Evolutionary conservation across 1,284 basidiomycete genomes (phyloP).

Genomic region (Amylostereum areolatum): DNA sequence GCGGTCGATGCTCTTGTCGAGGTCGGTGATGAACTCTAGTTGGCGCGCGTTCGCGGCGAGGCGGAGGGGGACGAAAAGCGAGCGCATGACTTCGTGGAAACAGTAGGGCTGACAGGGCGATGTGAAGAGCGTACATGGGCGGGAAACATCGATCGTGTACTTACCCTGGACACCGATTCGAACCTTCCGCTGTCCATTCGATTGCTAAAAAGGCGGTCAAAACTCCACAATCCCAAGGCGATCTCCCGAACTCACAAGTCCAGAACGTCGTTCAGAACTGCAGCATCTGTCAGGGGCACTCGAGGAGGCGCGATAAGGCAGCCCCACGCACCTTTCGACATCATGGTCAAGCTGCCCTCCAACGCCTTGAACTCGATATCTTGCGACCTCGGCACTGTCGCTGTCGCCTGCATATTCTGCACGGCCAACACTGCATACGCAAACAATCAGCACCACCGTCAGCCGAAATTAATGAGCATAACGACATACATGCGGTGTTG

Average conservation of each 20-base stretch:
- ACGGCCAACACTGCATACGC: constrained; percentile 63
- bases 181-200: constrained; percentile 80
- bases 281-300: not conserved
- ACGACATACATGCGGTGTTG: constrained; percentile 74
- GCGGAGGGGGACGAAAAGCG: constrained; percentile 72
- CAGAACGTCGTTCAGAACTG: constrained; percentile 84
- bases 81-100: constrained; percentile 79
- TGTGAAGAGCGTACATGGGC: constrained; percentile 1
- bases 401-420: constrained; percentile 81
- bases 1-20: constrained; percentile 73
- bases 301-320: not conserved
- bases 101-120: constrained; percentile 72
- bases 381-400: constrained; percentile 55
- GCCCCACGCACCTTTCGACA: constrained; percentile 65
- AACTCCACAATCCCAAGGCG: constrained; percentile 3
- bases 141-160: constrained; percentile 2
- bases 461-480: not conserved
- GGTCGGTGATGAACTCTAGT: constrained; percentile 60
- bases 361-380: constrained; percentile 79
- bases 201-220: constrained; percentile 22
- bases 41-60: constrained; percentile 70
- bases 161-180: constrained; percentile 58
- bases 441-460: not conserved
- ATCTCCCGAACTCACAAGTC: constrained; percentile 55
- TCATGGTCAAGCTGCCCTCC: constrained; percentile 81